Evolutionary conservation across 106 monocot species (phyloP), one percentile per base, ranked within the genome.

Genomic region (Dendrobium officinale): DNA sequence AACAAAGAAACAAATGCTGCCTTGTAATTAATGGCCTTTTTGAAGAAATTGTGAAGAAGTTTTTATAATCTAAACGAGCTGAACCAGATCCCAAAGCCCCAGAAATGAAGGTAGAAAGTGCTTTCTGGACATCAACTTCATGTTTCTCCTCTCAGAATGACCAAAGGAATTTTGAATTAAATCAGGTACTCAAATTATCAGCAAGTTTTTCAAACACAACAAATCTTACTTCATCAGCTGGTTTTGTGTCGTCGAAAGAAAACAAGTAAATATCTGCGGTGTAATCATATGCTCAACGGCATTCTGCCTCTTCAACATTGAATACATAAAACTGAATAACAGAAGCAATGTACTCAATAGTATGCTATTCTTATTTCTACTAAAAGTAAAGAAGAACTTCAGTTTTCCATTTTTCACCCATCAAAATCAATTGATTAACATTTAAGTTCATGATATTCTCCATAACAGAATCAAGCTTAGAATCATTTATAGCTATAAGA

Each of bases 301-400:
- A 96, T 86, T 96, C 96, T 75, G 88, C 84, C 85, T 96, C 96
- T 96, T 96, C 96, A 84, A 96, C 96, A 86, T 93, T 96, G 85
- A 8, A 84, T 75, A 80, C 68, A 55, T 55, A 55, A 55, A 55
- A 55, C 55, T 55, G 17, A 55, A 55, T 55, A 11, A 55, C 11
- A 55, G 4, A 55, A 55, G 2, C 37, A 17, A 55, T 55, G 55
- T 18, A 55, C 10, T 55, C 10, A 55, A 18, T 55, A 55, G 0
- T 55, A 16, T 55, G 11, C 3, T 16, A 16, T 55, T 13, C 3
- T 55, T 16, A 55, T 18, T 18, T 11, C 55, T 55, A 55, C 0
- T 17, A 55, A 0, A 55, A 55, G 17, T 55, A 55, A 37, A 3
- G 37, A 3, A 37, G 37, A 37, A 37, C 18, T 55, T 55, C 18